A percentile compares a stretch with the other conserved stretches of the same genome.
Evolutionary conservation across 371 early-diverging fungal genomes (phyloP).

Genomic region (Lichtheimia corymbifera): DNA sequence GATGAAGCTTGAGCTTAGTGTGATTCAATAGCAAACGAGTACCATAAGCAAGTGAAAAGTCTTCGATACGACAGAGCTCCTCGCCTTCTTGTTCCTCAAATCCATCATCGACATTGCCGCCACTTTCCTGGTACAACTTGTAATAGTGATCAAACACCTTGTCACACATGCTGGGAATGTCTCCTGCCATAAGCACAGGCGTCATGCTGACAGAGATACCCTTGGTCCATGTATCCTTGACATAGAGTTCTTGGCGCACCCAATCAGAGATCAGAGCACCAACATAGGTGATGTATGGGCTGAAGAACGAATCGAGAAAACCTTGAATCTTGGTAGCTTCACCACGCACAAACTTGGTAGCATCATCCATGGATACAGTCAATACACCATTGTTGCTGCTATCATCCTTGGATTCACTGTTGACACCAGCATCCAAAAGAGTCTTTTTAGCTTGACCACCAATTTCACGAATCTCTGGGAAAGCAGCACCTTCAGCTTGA

Average conservation of each 20-base stretch:
- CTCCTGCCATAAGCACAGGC: slow-evolving; percentile 47
- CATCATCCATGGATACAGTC: slow-evolving; percentile 37
- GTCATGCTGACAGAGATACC: slow-evolving; percentile 37
- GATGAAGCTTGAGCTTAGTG: slow-evolving; percentile 74
- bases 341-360: slow-evolving; percentile 41
- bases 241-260: slow-evolving; percentile 55
- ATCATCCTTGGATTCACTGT: slow-evolving; percentile 26
- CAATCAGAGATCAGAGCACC: slow-evolving; percentile 52
- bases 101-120: slow-evolving; percentile 45
- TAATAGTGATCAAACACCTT: slow-evolving; percentile 37
- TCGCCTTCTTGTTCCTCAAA: slow-evolving; percentile 62
- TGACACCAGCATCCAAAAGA: slow-evolving; percentile 59
- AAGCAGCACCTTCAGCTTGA: slow-evolving; percentile 60
- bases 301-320: slow-evolving; percentile 59
- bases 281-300: slow-evolving; percentile 43
- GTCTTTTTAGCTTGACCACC: slow-evolving; percentile 61
- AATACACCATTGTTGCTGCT: slow-evolving; percentile 27
- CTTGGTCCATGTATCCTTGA: slow-evolving; percentile 51
- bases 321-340: slow-evolving; percentile 51
- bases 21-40: slow-evolving; percentile 81
- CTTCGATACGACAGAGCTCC: slow-evolving; percentile 74
- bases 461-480: slow-evolving; percentile 64
- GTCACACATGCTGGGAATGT: slow-evolving; percentile 38
- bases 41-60: slow-evolving; percentile 81
- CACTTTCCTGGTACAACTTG: slow-evolving; percentile 46